A percentile compares a stretch with the other conserved stretches of the same genome.
These are phyloP conservation scores for Lumnitzera racemosa DNA, from an alignment of 345 rosid species.

Conservation along the genomic window DNA sequence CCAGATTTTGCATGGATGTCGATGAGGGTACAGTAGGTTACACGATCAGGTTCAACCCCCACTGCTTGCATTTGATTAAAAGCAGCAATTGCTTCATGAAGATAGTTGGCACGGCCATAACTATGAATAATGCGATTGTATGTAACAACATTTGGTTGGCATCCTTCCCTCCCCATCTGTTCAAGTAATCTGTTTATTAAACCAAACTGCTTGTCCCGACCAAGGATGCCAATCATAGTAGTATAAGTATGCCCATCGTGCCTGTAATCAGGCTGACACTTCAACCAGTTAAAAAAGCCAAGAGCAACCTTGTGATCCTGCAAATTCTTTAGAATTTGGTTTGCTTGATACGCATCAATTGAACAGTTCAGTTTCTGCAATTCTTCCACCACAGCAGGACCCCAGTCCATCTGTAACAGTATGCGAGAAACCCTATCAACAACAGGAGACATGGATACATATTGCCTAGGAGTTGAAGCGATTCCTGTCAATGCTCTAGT, in stretches of 20 bases:
- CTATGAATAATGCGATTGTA: conserved; percentile 88
- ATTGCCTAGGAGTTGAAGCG: conserved; percentile 36
- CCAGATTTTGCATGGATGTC: conserved; percentile 97
- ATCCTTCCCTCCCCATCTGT: conserved; percentile 76
- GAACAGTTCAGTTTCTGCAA: conserved; percentile 40
- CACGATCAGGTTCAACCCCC: conserved; percentile 84
- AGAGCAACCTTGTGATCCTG: conserved; percentile 74
- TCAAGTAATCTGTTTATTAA: conserved; percentile 60
- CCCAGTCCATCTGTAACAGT: conserved; percentile 57
- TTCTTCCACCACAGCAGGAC: conserved; percentile 66
- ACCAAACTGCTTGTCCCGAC: conserved; percentile 74
- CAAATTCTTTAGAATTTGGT: conserved; percentile 80
- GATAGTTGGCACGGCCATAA: conserved; percentile 88
- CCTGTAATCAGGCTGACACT: conserved; percentile 55
- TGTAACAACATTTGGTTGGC: conserved; percentile 83
- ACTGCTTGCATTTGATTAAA: conserved; percentile 69
- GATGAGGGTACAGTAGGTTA: conserved; percentile 83
- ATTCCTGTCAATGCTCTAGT: conserved; percentile 26
- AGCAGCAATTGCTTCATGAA: conserved; percentile 63
- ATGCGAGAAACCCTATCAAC: conserved; percentile 54
- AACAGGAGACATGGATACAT: conserved; percentile 20
- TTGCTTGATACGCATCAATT: conserved; percentile 80
- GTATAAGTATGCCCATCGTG: conserved; percentile 93
- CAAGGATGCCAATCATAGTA: conserved; percentile 91
- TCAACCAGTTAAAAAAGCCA: conserved; percentile 81